These are phyloP conservation scores for Theileria luwenshuni DNA, from an alignment of 169 alveolate species.

Conservation along the genomic window DNA sequence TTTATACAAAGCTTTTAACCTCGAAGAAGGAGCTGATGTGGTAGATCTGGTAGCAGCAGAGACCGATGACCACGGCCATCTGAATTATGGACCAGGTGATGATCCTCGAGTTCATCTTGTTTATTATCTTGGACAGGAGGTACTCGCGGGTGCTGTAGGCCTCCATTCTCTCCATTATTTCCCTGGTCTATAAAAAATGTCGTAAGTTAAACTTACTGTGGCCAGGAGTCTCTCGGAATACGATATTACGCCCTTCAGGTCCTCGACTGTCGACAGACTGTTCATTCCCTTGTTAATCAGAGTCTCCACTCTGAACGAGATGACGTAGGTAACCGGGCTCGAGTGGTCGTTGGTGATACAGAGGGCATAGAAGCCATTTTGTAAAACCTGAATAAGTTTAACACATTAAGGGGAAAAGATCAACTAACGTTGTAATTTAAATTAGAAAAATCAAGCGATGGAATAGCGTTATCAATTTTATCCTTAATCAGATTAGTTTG, in stretches of 20 bases:
- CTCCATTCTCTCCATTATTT: conserved; percentile 58
- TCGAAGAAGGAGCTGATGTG: conserved; percentile 69
- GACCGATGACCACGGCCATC: conserved; percentile 48
- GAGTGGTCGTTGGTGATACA: conserved; percentile 37
- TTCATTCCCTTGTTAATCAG: conserved; percentile 45
- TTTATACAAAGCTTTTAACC: conserved; percentile 60
- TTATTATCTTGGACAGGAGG: conserved; percentile 42
- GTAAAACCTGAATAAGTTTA: conserved; percentile 24
- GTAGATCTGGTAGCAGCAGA: conserved; percentile 65
- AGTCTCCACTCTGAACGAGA: conserved; percentile 53
- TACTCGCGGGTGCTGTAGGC: conserved; percentile 64
- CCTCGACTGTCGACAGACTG: conserved; percentile 53
- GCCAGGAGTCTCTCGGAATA: conserved; percentile 52
- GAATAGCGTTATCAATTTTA: conserved; percentile 7
- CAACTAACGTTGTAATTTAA: conserved; percentile 16
- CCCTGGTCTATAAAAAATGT: conserved; percentile 22
- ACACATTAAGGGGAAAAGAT: neutral
- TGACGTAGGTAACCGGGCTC: conserved; percentile 18
- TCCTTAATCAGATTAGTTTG: neutral
- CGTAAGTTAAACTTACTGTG: conserved; percentile 9
- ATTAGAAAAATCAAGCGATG: conserved; percentile 11
- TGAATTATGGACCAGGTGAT: conserved; percentile 55
- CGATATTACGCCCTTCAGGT: conserved; percentile 34
- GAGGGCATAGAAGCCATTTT: conserved; percentile 53
- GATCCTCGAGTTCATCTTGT: conserved; percentile 61